Percentiles rank a stretch among this genome's conserved stretches.
Conservation (phyloP, 1,284 basidiomycete genomes). For the Ganoderma resinaceum region DNA sequence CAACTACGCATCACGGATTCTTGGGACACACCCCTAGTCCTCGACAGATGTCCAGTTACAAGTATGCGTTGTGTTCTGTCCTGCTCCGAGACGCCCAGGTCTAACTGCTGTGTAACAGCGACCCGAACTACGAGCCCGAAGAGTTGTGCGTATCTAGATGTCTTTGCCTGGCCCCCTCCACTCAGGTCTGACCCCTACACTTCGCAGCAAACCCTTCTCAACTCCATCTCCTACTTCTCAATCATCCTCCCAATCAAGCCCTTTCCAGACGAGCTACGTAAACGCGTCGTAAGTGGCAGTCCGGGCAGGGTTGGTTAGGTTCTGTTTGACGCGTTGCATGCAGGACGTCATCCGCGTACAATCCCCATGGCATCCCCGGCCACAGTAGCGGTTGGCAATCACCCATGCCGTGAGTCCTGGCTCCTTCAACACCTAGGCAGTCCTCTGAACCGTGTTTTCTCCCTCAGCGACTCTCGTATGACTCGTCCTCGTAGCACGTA, state of each 20-base stretch:
- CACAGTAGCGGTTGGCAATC: constrained; percentile 11
- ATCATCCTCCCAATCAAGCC: constrained; percentile 7
- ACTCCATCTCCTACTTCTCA: constrained; percentile 11
- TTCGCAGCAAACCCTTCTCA: constrained; percentile 2
- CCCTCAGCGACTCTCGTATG: background rate
- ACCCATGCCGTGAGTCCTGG: constrained; percentile 7
- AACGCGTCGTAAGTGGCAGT: constrained; percentile 14
- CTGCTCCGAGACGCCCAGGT: background rate
- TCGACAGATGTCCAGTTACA: constrained; percentile 6
- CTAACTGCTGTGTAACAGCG: background rate
- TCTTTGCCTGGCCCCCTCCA: background rate
- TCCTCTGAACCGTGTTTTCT: background rate
- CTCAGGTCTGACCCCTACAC: background rate
- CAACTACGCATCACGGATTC: constrained; percentile 4
- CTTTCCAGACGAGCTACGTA: background rate
- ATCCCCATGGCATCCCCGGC: constrained; percentile 2
- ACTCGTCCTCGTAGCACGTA: constrained; percentile 13
- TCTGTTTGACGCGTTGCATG: constrained; percentile 6
- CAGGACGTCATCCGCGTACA: constrained; percentile 10
- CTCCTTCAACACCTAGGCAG: background rate
- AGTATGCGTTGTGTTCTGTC: constrained; percentile 5
- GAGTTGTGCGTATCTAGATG: constrained; percentile 6
- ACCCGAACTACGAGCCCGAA: constrained; percentile 1
- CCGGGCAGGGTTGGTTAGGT: no score
- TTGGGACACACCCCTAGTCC: background rate